A percentile compares a stretch with the other conserved stretches of the same genome.
Conservation (phyloP, 2,329 filamentous ascomycete genomes). For the Rutstroemia sp. region DNA sequence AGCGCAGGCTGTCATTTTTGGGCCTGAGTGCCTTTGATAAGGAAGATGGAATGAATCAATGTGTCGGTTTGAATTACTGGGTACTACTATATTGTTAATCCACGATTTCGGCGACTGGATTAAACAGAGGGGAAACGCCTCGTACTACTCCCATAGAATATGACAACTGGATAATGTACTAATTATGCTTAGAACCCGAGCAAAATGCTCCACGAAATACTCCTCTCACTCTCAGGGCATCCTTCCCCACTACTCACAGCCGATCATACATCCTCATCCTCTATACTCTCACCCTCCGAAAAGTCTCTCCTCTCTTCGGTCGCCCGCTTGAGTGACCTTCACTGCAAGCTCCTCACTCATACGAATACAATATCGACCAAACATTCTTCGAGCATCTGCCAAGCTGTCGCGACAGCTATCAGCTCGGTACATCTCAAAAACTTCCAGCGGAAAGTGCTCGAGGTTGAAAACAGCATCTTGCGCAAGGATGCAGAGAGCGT, state of each 20-base stretch:
- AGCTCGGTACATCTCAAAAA: conserved; percentile 64
- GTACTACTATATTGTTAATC: conserved; percentile 24
- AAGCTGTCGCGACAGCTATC: conserved; percentile 77
- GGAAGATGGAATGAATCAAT: conserved; percentile 17
- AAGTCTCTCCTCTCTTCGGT: conserved; percentile 72
- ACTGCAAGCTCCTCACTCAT: conserved; percentile 63
- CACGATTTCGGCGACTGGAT: conserved; percentile 20
- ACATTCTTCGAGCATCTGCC: conserved; percentile 77
- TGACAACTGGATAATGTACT: conserved; percentile 8
- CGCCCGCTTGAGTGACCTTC: conserved; percentile 69
- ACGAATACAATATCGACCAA: conserved; percentile 59
- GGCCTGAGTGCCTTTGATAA: not conserved
- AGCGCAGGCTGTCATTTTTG: not conserved
- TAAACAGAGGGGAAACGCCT: conserved; percentile 4
- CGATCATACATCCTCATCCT: conserved; percentile 39
- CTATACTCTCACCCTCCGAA: conserved; percentile 67
- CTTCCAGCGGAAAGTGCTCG: conserved; percentile 78
- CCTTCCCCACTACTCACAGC: conserved; percentile 75
- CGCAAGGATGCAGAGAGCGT: conserved; percentile 71
- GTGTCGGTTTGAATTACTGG: conserved; percentile 30
- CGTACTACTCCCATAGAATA: conserved; percentile 3
- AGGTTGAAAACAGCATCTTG: conserved; percentile 75
- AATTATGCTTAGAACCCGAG: conserved; percentile 2
- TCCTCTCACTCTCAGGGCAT: conserved; percentile 91
- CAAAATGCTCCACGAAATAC: conserved; percentile 93